Evolutionary conservation across 2,329 filamentous ascomycete species (phyloP).

Genomic region (Tolypocladium tropicale): DNA sequence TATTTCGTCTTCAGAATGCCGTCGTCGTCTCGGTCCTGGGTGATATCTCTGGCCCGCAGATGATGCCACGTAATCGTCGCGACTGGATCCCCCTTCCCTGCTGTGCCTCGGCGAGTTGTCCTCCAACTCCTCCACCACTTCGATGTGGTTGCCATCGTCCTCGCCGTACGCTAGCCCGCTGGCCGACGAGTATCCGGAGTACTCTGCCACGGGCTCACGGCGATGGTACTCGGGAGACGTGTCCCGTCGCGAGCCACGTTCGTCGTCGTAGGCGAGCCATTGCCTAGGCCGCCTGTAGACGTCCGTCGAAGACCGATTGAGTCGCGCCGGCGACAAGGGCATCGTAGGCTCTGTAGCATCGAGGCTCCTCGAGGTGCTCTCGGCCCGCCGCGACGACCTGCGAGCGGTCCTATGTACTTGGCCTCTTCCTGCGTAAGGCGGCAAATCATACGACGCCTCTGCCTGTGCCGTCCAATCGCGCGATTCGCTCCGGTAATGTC

Average conservation of each 20-base stretch:
- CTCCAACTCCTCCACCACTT: constrained; percentile 16
- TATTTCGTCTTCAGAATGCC: constrained; percentile 14
- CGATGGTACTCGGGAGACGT: constrained; percentile 6
- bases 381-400: constrained; percentile 15
- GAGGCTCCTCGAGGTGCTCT: constrained; percentile 14
- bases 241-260: constrained; percentile 7
- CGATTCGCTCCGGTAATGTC: constrained; percentile 10
- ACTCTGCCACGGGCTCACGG: not conserved
- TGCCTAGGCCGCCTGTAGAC: constrained; percentile 17
- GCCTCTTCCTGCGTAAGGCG: constrained; percentile 16
- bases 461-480: constrained; percentile 7
- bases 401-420: constrained; percentile 21
- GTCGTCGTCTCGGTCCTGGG: constrained; percentile 10
- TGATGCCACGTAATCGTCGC: constrained; percentile 16
- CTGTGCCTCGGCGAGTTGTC: constrained; percentile 8
- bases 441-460: constrained; percentile 12
- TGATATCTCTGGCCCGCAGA: constrained; percentile 13
- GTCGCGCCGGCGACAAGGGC: constrained; percentile 15
- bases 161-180: constrained; percentile 1
- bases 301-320: constrained; percentile 18
- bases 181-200: constrained; percentile 1
- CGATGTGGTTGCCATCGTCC: constrained; percentile 7
- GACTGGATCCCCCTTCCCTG: constrained; percentile 11
- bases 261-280: constrained; percentile 15
- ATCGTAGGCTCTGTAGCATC: constrained; percentile 18